Evolutionary conservation across 2,329 filamentous ascomycete species (phyloP).

Genomic region (Aspergillus chevalieri): DNA sequence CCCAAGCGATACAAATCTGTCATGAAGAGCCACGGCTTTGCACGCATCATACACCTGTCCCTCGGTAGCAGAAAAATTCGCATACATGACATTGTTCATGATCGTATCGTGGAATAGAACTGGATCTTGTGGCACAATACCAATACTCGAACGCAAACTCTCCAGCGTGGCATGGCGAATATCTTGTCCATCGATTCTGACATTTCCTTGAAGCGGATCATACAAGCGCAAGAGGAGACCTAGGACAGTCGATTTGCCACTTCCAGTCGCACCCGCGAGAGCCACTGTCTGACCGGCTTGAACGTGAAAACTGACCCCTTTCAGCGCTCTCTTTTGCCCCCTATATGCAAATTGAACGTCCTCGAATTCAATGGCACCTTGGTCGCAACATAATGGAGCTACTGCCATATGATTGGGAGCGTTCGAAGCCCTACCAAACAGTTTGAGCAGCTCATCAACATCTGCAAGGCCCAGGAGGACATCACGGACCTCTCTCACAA

Average conservation of each 20-base stretch:
- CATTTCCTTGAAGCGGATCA: constrained; percentile 44
- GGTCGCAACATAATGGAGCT: constrained; percentile 33
- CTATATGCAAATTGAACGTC: constrained; percentile 51
- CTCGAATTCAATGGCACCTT: constrained; percentile 44
- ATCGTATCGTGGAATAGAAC: constrained; percentile 60
- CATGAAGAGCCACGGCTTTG: constrained; percentile 57
- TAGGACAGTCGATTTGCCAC: constrained; percentile 52
- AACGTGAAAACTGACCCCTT: constrained; percentile 43
- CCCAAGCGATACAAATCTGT: constrained; percentile 56
- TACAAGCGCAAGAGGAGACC: constrained; percentile 53
- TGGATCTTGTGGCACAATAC: constrained; percentile 60
- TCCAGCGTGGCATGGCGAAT: constrained; percentile 54
- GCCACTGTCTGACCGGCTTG: constrained; percentile 48
- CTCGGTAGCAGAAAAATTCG: constrained; percentile 55
- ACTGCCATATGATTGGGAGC: constrained; percentile 36
- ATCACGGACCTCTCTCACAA: constrained; percentile 45
- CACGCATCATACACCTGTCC: constrained; percentile 57
- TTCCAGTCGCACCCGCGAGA: constrained; percentile 54
- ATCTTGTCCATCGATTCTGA: constrained; percentile 51
- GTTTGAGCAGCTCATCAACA: constrained; percentile 49
- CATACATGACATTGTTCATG: constrained; percentile 60
- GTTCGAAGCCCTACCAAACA: constrained; percentile 44
- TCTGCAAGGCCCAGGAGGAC: constrained; percentile 55
- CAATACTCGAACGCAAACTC: constrained; percentile 54
- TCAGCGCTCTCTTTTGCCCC: constrained; percentile 42